Percentiles rank a stretch among this genome's conserved stretches.
phyloP scores from a whole-genome alignment of 2,329 filamentous ascomycete species.

The Penicillium sp. region DNA sequence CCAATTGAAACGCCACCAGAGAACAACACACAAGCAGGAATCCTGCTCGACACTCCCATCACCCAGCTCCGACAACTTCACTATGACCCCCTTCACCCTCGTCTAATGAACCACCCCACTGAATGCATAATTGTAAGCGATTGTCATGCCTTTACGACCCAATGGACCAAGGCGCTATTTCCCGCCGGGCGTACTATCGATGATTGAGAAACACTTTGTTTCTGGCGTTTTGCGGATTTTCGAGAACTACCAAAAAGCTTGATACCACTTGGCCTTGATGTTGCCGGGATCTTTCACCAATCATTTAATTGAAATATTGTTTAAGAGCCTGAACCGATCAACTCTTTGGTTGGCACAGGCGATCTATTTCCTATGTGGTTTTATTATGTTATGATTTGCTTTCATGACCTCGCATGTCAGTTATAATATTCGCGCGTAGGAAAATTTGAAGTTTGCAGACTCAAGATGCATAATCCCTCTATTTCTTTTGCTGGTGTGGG shows the following conservation, averaged over 20 bases:
- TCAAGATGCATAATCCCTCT: neutral
- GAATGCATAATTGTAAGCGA: slow-evolving; percentile 1
- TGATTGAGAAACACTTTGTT: neutral
- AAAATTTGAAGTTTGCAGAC: neutral
- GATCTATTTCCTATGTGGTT: neutral
- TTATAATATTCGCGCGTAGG: neutral
- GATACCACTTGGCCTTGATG: slow-evolving; percentile 2
- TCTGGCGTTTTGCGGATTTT: slow-evolving; percentile 7
- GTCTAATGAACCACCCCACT: slow-evolving; percentile 11
- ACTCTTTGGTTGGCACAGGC: neutral
- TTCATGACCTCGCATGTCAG: neutral
- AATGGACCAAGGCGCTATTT: neutral
- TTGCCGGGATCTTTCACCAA: neutral
- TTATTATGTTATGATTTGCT: neutral
- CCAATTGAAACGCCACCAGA: slow-evolving; percentile 42
- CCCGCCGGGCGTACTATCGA: slow-evolving; percentile 9
- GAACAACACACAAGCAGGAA: slow-evolving; percentile 37
- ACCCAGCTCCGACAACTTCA: slow-evolving; percentile 25
- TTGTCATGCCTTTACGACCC: slow-evolving; percentile 12
- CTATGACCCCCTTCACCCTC: slow-evolving; percentile 18
- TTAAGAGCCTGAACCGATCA: neutral
- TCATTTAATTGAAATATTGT: neutral
- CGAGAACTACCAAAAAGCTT: neutral
- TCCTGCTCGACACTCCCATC: slow-evolving; percentile 19
- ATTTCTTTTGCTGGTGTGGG: neutral